Base-by-base conservation (phyloP, 495 filamentous ascomycete species). In the Astrothelium subdiscretum region DNA sequence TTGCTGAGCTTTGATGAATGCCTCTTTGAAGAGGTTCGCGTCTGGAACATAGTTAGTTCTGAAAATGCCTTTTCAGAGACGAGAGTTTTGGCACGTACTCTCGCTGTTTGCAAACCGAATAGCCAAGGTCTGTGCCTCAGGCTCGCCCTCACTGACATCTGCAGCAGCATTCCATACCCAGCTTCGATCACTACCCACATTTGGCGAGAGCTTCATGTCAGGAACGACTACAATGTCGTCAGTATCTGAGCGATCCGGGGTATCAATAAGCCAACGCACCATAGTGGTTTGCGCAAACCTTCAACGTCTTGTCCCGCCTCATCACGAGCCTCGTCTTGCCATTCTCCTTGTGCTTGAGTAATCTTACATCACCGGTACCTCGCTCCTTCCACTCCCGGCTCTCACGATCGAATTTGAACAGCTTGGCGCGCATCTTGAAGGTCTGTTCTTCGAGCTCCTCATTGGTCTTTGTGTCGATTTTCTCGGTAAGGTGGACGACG, bases 281-380 rank as follows among this genome's bases (percentile, higher is more conserved):
- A 77, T 99, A 99, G 81, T 99, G 95, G 80, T 99, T 99, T 72
- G 95, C 95, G 86, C 95, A 99, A 77, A 97, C 94, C 81, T 99
- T 99, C 78, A 96, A 84, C 66, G 95, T 97, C 87, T 97, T 96
- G 79, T 99, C 95, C 72, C 95, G 82, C 76, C 95, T 87, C 95
- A 99, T 99, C 69, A 99, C 94, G 66, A 99, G 81, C 63, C 95
- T 84, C 60, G 91, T 96, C 87, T 97, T 99, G 74, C 87, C 86
- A 75, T 95, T 97, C 79, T 97, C 94, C 82, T 88, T 88, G 79
- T 99, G 95, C 84, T 97, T 99, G 71, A 99, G 80, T 71, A 99
- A 79, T 71, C 91, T 84, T 63, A 99, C 91, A 70, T 97, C 92
- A 68, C 95, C 95, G 61, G 94, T 97, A 59, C 95, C 95, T 72